Percentiles rank a stretch among this genome's conserved stretches.
Evolutionary conservation across 192 early-diverging fungal genomes (phyloP).

Genomic region (Phlyctochytrium planicorne): DNA sequence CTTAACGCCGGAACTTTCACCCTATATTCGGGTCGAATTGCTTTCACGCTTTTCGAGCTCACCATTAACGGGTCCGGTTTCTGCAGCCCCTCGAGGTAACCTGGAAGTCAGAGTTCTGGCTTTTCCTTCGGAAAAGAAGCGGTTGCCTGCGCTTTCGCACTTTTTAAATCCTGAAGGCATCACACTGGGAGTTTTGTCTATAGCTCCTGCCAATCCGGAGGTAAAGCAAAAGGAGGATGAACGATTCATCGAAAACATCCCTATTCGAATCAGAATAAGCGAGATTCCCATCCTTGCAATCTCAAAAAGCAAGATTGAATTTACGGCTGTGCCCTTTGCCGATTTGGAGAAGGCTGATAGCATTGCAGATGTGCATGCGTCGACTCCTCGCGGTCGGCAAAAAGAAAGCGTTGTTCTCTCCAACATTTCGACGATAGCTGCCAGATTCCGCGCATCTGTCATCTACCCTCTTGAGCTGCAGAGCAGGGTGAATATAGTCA

Average conservation of each 20-base stretch:
- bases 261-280: conserved; percentile 60
- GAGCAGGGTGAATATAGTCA: conserved; percentile 54
- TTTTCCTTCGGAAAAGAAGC: conserved; percentile 59
- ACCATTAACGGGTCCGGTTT: conserved; percentile 64
- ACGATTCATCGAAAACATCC: conserved; percentile 61
- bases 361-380: too few species aligned
- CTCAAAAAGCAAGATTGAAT: conserved; percentile 68
- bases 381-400: too few species aligned
- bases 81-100: conserved; percentile 61
- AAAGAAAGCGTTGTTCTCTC: conserved; percentile 50
- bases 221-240: not conserved
- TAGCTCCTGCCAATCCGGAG: conserved; percentile 30
- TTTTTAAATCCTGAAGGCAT: conserved; percentile 62
- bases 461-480: conserved; percentile 78
- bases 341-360: not conserved
- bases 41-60: conserved; percentile 82
- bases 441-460: conserved; percentile 67
- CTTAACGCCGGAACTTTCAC: conserved; percentile 58
- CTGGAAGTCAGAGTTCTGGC: conserved; percentile 70
- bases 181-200: conserved; percentile 66
- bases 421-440: conserved; percentile 62
- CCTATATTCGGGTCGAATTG: conserved; percentile 67
- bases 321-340: conserved; percentile 28
- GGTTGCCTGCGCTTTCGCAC: conserved; percentile 47
- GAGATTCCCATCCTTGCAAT: conserved; percentile 71